Evolutionary conservation across 2,329 filamentous ascomycete species (phyloP).

Genomic region (Xylaria sp.): DNA sequence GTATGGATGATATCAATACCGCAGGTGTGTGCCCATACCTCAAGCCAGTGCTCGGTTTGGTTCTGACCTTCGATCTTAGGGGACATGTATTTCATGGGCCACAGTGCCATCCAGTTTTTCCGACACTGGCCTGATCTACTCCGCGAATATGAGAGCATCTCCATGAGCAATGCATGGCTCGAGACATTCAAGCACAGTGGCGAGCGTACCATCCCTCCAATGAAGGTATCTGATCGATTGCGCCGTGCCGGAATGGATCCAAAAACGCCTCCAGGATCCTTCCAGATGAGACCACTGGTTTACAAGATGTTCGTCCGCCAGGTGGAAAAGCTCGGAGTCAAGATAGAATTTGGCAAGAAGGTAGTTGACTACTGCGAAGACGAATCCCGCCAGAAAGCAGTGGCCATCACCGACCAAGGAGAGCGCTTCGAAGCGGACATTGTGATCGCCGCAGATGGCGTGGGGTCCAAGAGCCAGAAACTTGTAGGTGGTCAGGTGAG

Average conservation of each 20-base stretch:
- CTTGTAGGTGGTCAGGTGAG: conserved; percentile 56
- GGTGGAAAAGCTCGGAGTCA: conserved; percentile 59
- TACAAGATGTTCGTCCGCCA: conserved; percentile 66
- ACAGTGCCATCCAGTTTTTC: conserved; percentile 65
- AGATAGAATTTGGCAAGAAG: conserved; percentile 59
- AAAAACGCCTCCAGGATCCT: conserved; percentile 63
- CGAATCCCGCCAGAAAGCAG: conserved; percentile 52
- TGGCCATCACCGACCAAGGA: conserved; percentile 62
- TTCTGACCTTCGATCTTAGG: conserved; percentile 50
- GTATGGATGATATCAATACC: conserved; percentile 61
- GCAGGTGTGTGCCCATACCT: conserved; percentile 53
- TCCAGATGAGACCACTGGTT: conserved; percentile 66
- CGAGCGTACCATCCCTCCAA: conserved; percentile 59
- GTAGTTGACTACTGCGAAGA: conserved; percentile 64
- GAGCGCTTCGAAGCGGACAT: conserved; percentile 60
- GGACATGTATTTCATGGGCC: conserved; percentile 70
- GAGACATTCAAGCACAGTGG: conserved; percentile 66
- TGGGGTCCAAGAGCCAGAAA: conserved; percentile 59
- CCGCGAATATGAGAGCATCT: conserved; percentile 62
- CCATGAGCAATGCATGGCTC: conserved; percentile 65
- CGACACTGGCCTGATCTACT: conserved; percentile 66
- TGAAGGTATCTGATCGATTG: conserved; percentile 62
- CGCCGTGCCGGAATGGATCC: conserved; percentile 51
- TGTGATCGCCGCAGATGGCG: conserved; percentile 60
- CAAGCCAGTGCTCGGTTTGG: not conserved